These are phyloP conservation scores for Grigorovia humatica DNA, from an alignment of 805 yeast species.

Conservation along the genomic window DNA sequence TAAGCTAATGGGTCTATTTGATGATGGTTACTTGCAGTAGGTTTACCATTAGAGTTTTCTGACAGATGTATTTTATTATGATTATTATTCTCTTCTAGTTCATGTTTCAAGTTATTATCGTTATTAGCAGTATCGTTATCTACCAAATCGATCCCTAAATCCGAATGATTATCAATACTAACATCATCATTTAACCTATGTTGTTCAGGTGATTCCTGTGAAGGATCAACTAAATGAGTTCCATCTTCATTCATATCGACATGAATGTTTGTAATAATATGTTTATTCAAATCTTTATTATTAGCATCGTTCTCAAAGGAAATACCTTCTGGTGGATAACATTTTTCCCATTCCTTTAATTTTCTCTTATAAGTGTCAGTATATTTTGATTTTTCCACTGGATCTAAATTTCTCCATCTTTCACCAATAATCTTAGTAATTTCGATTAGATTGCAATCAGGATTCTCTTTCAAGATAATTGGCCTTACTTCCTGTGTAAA, in stretches of 20 bases:
- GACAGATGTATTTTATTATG: background rate
- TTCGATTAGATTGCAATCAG: constrained; percentile 27
- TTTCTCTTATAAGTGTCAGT: constrained; percentile 29
- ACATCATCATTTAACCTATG: background rate
- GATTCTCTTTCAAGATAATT: constrained; percentile 23
- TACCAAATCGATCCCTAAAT: background rate
- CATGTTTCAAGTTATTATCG: background rate
- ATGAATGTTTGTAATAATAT: background rate
- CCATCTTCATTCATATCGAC: background rate
- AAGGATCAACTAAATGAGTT: background rate
- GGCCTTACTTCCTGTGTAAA: constrained; percentile 29
- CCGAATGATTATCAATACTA: background rate
- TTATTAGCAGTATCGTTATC: background rate
- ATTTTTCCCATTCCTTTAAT: constrained; percentile 32
- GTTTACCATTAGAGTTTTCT: background rate
- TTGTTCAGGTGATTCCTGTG: background rate
- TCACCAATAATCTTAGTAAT: constrained; percentile 26
- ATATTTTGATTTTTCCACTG: constrained; percentile 22
- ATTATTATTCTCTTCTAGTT: background rate
- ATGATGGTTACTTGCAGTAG: background rate
- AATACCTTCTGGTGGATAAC: constrained; percentile 24
- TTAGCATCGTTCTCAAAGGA: background rate
- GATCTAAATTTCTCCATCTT: constrained; percentile 26
- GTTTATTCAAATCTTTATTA: background rate
- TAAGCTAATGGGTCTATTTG: background rate